phyloP scores from a whole-genome alignment of 2,329 filamentous ascomycete species.

The Epichloe typhina region DNA sequence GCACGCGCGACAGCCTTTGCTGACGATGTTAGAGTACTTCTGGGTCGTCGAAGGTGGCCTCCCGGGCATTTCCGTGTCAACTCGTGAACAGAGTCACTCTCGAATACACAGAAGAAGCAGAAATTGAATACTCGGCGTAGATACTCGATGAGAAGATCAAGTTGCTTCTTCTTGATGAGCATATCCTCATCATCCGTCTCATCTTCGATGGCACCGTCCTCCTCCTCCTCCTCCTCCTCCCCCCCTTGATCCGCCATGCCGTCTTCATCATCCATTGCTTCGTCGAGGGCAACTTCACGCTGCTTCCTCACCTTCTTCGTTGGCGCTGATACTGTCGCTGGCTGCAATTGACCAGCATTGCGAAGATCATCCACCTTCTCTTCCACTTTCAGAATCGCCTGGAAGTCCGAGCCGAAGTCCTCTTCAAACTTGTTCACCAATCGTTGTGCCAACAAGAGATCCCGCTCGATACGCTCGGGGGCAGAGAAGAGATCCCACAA shows the following conservation, averaged over 20 bases:
- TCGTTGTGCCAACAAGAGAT: constrained; percentile 70
- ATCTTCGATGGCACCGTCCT: constrained; percentile 66
- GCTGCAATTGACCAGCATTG: constrained; percentile 63
- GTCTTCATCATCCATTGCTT: constrained; percentile 49
- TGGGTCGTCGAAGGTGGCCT: constrained; percentile 85
- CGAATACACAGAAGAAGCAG: constrained; percentile 99
- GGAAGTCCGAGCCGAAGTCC: constrained; percentile 65
- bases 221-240: constrained; percentile 68
- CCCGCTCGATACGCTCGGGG: constrained; percentile 84
- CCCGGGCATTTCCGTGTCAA: constrained; percentile 91
- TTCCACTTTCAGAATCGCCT: constrained; percentile 70
- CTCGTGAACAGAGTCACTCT: constrained; percentile 94
- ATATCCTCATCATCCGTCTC: constrained; percentile 86
- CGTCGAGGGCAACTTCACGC: constrained; percentile 45
- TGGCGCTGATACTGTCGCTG: constrained; percentile 38
- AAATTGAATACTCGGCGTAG: constrained; percentile 95
- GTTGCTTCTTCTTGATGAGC: constrained; percentile 85
- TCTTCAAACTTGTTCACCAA: constrained; percentile 75
- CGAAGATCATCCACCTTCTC: constrained; percentile 74
- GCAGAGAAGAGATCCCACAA: constrained; percentile 94
- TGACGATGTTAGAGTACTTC: constrained; percentile 69
- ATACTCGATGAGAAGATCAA: constrained; percentile 93
- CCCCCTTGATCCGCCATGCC: constrained; percentile 56
- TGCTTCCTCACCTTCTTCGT: constrained; percentile 48
- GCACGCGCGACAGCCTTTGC: constrained; percentile 78